Base-by-base conservation (phyloP, 2,329 filamentous ascomycete genomes). In the Nemania sp. region DNA sequence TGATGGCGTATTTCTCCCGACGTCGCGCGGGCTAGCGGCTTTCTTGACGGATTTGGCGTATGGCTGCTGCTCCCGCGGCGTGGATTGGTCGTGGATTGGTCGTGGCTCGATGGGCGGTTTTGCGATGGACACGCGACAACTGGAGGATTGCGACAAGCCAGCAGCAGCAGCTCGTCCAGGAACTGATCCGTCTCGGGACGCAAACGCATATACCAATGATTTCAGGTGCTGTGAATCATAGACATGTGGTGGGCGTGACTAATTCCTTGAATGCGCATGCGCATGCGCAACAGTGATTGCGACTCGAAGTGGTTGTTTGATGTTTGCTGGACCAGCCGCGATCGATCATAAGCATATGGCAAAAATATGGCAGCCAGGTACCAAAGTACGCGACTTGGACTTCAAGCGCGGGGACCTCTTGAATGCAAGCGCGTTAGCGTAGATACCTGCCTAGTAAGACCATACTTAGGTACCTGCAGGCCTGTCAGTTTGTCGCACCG, bases 1-100 rank as follows among this genome's bases (percentile, higher is more conserved):
- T 98, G 65, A 76, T 88, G 79, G 68, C 62, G 59, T 48, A 60
- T 20, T 54, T 46, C 29, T 12, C 17, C 39, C 46, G 32, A 21
- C 32, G 50, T 54, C 54, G 56, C 57, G 52, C 40, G 47, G 32
- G 52, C 58, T 58, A 54, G 52, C 52, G 62, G 39, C 57, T 20
- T 49, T 57, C 29, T 39, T 54, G 29, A 20, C 52, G 46, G 50
- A 29, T 29, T 29, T 29, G 4, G 25, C 7, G 7, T 29, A 29
- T 35, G 50, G 7, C 11, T 20, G 53, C 15, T n/a, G 20, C 15
- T 43, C 25, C 17, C n/a, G 42, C 17, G 25, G n/a, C 29, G 37
- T 10, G 13, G 34, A 37, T 21, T 39, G 35, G 3, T 39, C 35
- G 35, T 39, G 35, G 15, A 12, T n/a, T 11, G 35, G 15, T 39